A percentile compares a stretch with the other conserved stretches of the same genome.
phyloP scores from a whole-genome alignment of 495 filamentous ascomycete species.

The Talaromyces thailandensis region DNA sequence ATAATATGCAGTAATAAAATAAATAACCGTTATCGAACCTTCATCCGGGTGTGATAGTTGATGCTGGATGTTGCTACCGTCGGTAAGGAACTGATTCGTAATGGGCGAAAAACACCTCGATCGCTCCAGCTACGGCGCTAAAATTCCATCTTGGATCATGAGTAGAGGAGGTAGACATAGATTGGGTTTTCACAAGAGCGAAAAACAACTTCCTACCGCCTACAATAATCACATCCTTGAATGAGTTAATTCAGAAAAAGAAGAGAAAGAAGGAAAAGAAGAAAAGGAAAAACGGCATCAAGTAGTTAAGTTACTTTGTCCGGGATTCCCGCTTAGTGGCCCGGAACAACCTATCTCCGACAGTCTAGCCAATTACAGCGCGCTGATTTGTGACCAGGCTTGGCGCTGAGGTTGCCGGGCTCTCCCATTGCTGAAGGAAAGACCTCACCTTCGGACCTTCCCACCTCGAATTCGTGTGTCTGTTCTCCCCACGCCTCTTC shows the following conservation, averaged over 20 bases:
- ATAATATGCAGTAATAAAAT: neutral
- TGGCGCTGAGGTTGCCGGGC: conserved; percentile 1
- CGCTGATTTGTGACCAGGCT: conserved; percentile 9
- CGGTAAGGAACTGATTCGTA: conserved; percentile 53
- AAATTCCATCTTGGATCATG: conserved; percentile 48
- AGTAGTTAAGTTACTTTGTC: too few relatives aligned
- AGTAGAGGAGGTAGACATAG: conserved; percentile 52
- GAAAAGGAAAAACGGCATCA: conserved; percentile 9
- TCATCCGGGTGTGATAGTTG: neutral
- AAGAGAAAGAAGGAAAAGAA: conserved; percentile 27
- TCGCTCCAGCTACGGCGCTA: conserved; percentile 61
- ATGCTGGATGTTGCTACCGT: conserved; percentile 46
- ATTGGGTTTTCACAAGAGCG: conserved; percentile 5
- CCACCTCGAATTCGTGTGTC: conserved; percentile 1
- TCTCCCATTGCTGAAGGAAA: conserved; percentile 6
- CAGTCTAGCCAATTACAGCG: neutral
- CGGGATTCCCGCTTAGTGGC: conserved; percentile 20
- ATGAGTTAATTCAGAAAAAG: conserved; percentile 44
- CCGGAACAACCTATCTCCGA: conserved; percentile 8
- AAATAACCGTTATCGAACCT: neutral
- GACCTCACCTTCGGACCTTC: conserved; percentile 11
- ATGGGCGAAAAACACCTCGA: conserved; percentile 39
- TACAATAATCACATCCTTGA: conserved; percentile 80
- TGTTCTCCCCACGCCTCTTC: conserved; percentile 10
- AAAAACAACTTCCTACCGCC: conserved; percentile 40